Base-by-base conservation (phyloP, 2,329 filamentous ascomycete genomes). In the Ophiostoma tasmaniense region DNA sequence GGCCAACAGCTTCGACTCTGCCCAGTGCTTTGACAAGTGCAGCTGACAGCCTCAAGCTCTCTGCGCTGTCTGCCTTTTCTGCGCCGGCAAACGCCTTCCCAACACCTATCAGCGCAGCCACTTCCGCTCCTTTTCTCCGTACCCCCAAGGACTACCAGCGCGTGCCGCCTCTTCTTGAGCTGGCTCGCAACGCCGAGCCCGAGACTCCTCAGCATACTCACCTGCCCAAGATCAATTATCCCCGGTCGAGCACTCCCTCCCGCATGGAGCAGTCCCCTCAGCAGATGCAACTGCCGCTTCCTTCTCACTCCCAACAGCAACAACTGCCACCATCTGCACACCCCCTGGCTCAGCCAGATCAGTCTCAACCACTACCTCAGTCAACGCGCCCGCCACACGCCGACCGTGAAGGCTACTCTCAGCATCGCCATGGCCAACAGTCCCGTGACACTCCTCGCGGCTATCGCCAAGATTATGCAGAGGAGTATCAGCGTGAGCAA, bases 161-260 rank as follows among this genome's bases (percentile, higher is more conserved):
- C 42, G 82, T 87, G 70, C 85, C 86, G 66, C 85, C 86, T 52
- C 77, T 89, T 68, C 85, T 88, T 75, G 87, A 89, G 67, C 78
- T 84, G 35, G 83, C 80, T 66, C 80, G 86, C 62, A 84, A 81
- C 42, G 28, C 68, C 0, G 85, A 88, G 70, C 80, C 82, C 8
- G 85, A 87, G 64, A 81, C 82, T 20, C 79, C 80, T 71, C 84
- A 84, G 67, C 81, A 84, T n/a, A 79, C 80, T 66, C 79, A 80
- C 13, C 76, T 88, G 35, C 84, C 86, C 4, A 85, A 88, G 69
- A 84, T 89, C 74, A 86, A 83, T 71, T 81, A 87, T 25, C 78
- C 85, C 13, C 83, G 84, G 71, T 65, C 67, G 13, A 66, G 37
- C 17, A 72, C 80, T 82, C 64, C 81, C 80, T 66, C 79, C 81